A percentile compares a stretch with the other conserved stretches of the same genome.
These are phyloP conservation scores for Saccharomycopsis sp. DNA, from an alignment of 805 yeast species.

Conservation along the genomic window DNA sequence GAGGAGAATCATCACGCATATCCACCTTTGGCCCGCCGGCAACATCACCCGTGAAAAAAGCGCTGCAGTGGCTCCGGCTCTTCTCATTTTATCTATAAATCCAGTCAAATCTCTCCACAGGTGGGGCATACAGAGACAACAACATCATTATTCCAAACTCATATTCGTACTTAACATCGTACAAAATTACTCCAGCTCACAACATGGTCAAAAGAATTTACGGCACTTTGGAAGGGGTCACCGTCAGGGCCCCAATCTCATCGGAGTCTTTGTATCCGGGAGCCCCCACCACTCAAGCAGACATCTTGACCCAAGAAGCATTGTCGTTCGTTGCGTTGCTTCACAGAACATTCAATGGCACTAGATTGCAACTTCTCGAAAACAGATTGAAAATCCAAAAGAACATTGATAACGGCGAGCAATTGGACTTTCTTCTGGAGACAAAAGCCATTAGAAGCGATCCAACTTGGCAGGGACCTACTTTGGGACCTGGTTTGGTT, in stretches of 20 bases:
- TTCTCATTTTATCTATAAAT: no score
- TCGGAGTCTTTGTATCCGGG: constrained; percentile 25
- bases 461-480: constrained; percentile 67
- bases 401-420: constrained; percentile 50
- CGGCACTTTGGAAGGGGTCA: constrained; percentile 43
- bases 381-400: constrained; percentile 56
- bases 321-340: constrained; percentile 61
- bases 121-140: no score
- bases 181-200: no score
- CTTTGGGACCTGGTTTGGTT: constrained; percentile 61
- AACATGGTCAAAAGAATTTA: constrained; percentile 18
- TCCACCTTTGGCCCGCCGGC: no score
- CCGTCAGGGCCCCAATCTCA: constrained; percentile 42
- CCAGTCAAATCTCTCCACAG: no score
- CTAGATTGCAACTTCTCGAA: constrained; percentile 48
- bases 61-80: no score
- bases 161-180: no score
- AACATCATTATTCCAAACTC: no score
- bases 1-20: no score
- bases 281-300: constrained; percentile 38
- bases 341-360: constrained; percentile 62
- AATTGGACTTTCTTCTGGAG: constrained; percentile 57
- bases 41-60: no score
- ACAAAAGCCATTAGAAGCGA: constrained; percentile 64
- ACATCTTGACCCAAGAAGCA: constrained; percentile 49